Percentiles rank a stretch among this genome's conserved stretches.
phyloP scores from a whole-genome alignment of 139 green algal species.

The Asterochloris erici region DNA sequence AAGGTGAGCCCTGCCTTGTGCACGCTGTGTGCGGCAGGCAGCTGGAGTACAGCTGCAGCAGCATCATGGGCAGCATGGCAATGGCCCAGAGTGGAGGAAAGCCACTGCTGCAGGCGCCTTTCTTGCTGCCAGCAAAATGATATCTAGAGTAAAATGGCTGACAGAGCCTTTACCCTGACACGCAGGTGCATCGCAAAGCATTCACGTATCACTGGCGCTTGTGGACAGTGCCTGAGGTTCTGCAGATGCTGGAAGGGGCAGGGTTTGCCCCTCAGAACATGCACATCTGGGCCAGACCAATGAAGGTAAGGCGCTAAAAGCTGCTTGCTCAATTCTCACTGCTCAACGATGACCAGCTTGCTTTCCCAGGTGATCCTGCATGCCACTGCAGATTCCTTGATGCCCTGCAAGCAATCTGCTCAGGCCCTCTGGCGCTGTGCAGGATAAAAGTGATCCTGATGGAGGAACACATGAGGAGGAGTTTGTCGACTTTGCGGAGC shows the following conservation, averaged over 20 bases:
- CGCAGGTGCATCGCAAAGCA: constrained; percentile 9
- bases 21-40: too few species aligned
- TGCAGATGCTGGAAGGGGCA: constrained; percentile 16
- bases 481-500: too few species aligned
- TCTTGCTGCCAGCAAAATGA: too few species aligned
- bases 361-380: too few species aligned
- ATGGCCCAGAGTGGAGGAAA: not conserved
- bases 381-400: too few species aligned
- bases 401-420: too few species aligned
- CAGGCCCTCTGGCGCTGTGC: too few species aligned
- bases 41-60: not conserved
- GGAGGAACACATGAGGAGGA: too few species aligned
- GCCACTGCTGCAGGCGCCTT: not conserved
- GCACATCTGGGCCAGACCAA: constrained; percentile 16
- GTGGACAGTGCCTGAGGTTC: constrained; percentile 25
- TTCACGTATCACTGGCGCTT: constrained; percentile 26
- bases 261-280: constrained; percentile 12
- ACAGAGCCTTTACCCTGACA: not conserved
- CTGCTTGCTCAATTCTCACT: too few species aligned
- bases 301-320: constrained; percentile 1
- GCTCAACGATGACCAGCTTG: too few species aligned
- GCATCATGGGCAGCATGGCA: too few species aligned
- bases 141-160: not conserved
- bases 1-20: constrained; percentile 1
- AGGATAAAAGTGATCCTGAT: too few species aligned